Evolutionary conservation across 352 stramenopile species (phyloP).

Genomic region (Phytophthora agathidicida): DNA sequence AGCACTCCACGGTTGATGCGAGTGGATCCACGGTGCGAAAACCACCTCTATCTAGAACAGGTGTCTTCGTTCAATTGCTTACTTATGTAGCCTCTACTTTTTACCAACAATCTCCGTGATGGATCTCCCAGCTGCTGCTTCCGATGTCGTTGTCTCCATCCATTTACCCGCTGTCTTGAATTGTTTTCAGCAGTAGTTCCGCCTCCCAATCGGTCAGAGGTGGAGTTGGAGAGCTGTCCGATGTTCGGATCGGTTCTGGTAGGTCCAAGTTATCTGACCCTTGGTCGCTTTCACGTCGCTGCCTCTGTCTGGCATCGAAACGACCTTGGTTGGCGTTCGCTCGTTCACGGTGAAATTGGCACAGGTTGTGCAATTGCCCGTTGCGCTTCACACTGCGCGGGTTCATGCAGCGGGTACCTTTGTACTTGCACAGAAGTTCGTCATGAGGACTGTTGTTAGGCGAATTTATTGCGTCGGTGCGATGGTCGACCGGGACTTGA

Average conservation of each 20-base stretch:
- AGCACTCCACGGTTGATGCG: no score
- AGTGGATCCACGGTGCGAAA: no score
- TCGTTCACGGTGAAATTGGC: conserved; percentile 53
- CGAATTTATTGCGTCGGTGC: neutral
- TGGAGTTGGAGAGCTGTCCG: conserved; percentile 5
- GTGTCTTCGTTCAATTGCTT: no score
- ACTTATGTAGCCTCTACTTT: conserved; percentile 11
- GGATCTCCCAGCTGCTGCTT: no score
- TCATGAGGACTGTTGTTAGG: conserved; percentile 5
- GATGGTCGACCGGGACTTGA: conserved; percentile 23
- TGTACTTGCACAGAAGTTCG: conserved; percentile 31
- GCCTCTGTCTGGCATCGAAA: conserved; percentile 36
- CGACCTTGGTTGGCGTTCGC: conserved; percentile 64
- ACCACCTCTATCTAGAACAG: no score
- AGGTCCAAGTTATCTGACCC: conserved; percentile 7
- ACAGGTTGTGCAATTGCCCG: conserved; percentile 52
- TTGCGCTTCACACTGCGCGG: conserved; percentile 20
- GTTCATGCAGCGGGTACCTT: conserved; percentile 8
- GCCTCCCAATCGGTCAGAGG: conserved; percentile 28
- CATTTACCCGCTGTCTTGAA: conserved; percentile 16
- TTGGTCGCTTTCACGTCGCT: conserved; percentile 19
- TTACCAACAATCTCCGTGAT: no score
- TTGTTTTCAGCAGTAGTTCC: conserved; percentile 26
- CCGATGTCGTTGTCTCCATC: neutral
- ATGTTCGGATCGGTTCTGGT: conserved; percentile 22